Percentiles rank a stretch among this genome's conserved stretches.
These are phyloP conservation scores for Malania oleifera DNA, from an alignment of 164 flowering plant genomes.

Conservation along the genomic window DNA sequence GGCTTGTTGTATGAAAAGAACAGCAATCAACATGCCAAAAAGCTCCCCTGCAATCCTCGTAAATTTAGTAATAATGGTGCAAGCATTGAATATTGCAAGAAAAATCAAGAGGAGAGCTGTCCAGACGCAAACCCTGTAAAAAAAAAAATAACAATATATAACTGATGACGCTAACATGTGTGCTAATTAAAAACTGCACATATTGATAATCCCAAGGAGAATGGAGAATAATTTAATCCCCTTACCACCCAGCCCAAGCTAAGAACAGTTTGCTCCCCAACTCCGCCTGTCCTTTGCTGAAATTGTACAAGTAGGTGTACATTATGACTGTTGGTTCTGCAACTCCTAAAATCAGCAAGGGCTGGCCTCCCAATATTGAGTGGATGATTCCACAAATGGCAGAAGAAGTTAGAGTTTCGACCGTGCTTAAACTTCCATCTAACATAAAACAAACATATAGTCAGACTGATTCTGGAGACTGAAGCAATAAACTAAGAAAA, in stretches of 20 bases:
- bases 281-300: slow-evolving; percentile 29
- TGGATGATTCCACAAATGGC: slow-evolving; percentile 65
- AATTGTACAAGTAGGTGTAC: slow-evolving; percentile 52
- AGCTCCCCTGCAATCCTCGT: slow-evolving; percentile 64
- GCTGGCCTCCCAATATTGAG: slow-evolving; percentile 60
- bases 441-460: not conserved
- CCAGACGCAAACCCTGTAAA: slow-evolving; percentile 57
- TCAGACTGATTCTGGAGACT: no score
- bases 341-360: slow-evolving; percentile 53
- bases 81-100: slow-evolving; percentile 57
- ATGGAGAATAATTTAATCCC: not conserved
- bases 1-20: slow-evolving; percentile 52
- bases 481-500: not conserved
- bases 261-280: slow-evolving; percentile 40
- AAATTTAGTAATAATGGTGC: slow-evolving; percentile 39
- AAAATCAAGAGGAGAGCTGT: slow-evolving; percentile 45
- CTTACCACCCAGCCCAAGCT: slow-evolving; percentile 65
- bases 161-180: no score
- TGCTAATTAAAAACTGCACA: not conserved
- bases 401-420: slow-evolving; percentile 57
- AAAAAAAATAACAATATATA: not conserved
- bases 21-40: slow-evolving; percentile 55
- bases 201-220: not conserved
- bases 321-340: slow-evolving; percentile 71
- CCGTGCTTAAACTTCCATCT: slow-evolving; percentile 60